Conservation (phyloP, 1,284 basidiomycete species). For the Malassezia sympodialis region DNA sequence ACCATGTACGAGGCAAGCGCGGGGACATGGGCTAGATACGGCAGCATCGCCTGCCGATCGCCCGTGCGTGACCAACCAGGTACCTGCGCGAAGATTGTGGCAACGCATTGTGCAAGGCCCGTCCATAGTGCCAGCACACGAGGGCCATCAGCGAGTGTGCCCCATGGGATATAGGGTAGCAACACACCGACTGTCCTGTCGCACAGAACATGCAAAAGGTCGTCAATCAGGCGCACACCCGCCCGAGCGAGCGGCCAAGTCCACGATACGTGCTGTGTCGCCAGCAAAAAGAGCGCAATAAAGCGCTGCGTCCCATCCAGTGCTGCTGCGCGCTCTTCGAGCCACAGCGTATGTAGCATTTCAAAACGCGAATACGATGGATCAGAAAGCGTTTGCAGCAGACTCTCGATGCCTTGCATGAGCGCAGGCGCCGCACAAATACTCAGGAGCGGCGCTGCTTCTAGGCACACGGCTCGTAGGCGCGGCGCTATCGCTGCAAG, state of each 20-base stretch:
- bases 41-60: conserved; percentile 31
- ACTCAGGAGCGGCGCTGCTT: neutral
- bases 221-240: conserved; percentile 37
- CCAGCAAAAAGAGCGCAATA: conserved; percentile 1
- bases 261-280: neutral
- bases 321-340: neutral
- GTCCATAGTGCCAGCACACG: conserved; percentile 32
- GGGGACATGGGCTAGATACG: conserved; percentile 44
- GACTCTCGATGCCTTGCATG: neutral
- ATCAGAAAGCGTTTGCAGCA: neutral
- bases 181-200: conserved; percentile 37
- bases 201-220: conserved; percentile 41
- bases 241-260: conserved; percentile 25
- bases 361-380: conserved; percentile 12
- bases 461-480: neutral
- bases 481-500: neutral
- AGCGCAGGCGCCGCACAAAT: neutral
- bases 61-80: conserved; percentile 36
- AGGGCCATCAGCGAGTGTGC: neutral
- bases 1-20: conserved; percentile 41
- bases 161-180: conserved; percentile 31
- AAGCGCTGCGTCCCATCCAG: conserved; percentile 1
- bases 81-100: conserved; percentile 36
- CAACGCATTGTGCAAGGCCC: conserved; percentile 34
- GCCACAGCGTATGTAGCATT: conserved; percentile 7